These are phyloP conservation scores for Lonicera japonica DNA, from an alignment of 129 eudicot genomes.

Conservation along the genomic window DNA sequence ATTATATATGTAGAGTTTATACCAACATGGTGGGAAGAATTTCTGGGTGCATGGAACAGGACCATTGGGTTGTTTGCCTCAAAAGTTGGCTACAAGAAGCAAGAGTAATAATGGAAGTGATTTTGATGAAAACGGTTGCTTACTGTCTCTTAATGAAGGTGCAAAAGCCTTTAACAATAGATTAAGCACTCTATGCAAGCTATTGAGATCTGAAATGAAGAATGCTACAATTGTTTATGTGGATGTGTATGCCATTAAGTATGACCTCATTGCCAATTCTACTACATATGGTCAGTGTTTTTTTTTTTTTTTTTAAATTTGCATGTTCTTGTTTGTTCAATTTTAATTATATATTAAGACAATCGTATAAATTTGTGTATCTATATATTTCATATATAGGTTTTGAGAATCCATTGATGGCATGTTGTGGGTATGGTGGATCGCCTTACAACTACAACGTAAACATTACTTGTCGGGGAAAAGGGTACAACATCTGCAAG, in stretches of 20 bases:
- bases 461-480: slow-evolving; percentile 14
- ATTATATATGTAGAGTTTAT: slow-evolving; percentile 15
- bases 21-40: slow-evolving; percentile 27
- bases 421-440: slow-evolving; percentile 49
- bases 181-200: slow-evolving; percentile 13
- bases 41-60: slow-evolving; percentile 48
- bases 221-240: slow-evolving; percentile 28
- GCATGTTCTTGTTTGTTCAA: too few relatives aligned
- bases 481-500: slow-evolving; percentile 14
- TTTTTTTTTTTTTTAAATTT: too few relatives aligned
- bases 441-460: slow-evolving; percentile 34
- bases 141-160: slow-evolving; percentile 16
- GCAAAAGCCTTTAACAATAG: slow-evolving; percentile 23
- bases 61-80: slow-evolving; percentile 41
- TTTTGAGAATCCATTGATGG: slow-evolving; percentile 40
- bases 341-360: too few relatives aligned
- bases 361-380: too few relatives aligned
- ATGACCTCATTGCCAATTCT: slow-evolving; percentile 37
- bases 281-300: slow-evolving; percentile 25
- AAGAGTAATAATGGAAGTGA: slow-evolving; percentile 11
- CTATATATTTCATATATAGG: too few relatives aligned
- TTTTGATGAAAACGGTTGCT: slow-evolving; percentile 33
- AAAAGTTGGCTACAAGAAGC: slow-evolving; percentile 15
- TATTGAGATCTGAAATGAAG: slow-evolving; percentile 19
- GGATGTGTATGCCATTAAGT: slow-evolving; percentile 37